Evolutionary conservation across 176 grass and related monocot species (phyloP).

Genomic region (Dendrocalamus sinicus): DNA sequence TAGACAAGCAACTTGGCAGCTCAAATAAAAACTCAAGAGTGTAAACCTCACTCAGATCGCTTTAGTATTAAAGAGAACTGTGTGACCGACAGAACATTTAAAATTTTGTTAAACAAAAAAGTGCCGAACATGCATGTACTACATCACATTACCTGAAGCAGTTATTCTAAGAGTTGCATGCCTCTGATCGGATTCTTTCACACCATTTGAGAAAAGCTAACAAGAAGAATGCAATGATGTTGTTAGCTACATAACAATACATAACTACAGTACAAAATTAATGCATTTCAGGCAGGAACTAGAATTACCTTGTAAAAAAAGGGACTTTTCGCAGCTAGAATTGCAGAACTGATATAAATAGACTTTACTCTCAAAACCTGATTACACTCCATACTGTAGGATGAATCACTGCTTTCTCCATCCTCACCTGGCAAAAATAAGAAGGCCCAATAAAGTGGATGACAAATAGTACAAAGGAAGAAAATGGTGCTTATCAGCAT

Average conservation of each 20-base stretch:
- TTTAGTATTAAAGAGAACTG: background rate
- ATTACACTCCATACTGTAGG: slow-evolving; percentile 72
- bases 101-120: background rate
- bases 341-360: slow-evolving; percentile 96
- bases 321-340: slow-evolving; percentile 98
- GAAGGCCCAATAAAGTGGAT: background rate
- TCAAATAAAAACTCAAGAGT: background rate
- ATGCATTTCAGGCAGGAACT: background rate
- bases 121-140: slow-evolving; percentile 14
- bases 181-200: slow-evolving; percentile 98
- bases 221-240: slow-evolving; percentile 34
- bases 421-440: slow-evolving; percentile 63
- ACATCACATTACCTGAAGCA: slow-evolving; percentile 78
- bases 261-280: background rate
- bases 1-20: slow-evolving; percentile 8
- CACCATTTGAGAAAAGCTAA: slow-evolving; percentile 99
- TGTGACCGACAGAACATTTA: background rate
- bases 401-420: slow-evolving; percentile 73
- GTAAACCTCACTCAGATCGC: background rate
- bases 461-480: slow-evolving; percentile 33
- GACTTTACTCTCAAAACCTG: slow-evolving; percentile 74
- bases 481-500: slow-evolving; percentile 1
- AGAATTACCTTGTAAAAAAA: slow-evolving; percentile 94
- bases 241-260: slow-evolving; percentile 46
- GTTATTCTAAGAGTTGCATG: slow-evolving; percentile 94